phyloP scores from a whole-genome alignment of 2,329 filamentous ascomycete species.

The Aspergillus sergii region DNA sequence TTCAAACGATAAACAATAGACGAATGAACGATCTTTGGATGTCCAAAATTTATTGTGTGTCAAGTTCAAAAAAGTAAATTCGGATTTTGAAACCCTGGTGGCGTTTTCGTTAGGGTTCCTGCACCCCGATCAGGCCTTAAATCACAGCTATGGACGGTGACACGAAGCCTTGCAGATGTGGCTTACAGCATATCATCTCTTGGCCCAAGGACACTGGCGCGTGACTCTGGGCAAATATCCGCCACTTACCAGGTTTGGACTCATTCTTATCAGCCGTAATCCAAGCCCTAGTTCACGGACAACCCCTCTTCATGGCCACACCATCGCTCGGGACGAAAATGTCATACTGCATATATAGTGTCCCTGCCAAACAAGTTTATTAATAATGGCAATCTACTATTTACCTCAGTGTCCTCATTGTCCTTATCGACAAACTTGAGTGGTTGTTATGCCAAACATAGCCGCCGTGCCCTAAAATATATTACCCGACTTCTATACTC shows the following conservation, averaged over 20 bases:
- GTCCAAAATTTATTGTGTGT: background rate
- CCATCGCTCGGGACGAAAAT: background rate
- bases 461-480: too few species aligned
- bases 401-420: background rate
- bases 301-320: background rate
- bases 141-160: background rate
- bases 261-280: background rate
- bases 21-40: slow-evolving; percentile 10
- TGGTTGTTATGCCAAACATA: too few species aligned
- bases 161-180: slow-evolving; percentile 10
- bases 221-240: background rate
- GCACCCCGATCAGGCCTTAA: background rate
- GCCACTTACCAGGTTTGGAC: background rate
- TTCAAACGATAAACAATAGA: slow-evolving; percentile 7
- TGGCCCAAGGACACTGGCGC: background rate
- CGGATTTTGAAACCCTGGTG: background rate
- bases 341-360: background rate
- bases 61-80: background rate
- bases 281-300: too few species aligned
- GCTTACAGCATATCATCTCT: background rate
- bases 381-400: background rate
- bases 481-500: too few species aligned
- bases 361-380: background rate
- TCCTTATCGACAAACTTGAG: background rate
- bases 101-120: background rate